These are phyloP conservation scores for Nannochloropsis salina DNA, from an alignment of 108 stramenopile species.

Conservation along the genomic window DNA sequence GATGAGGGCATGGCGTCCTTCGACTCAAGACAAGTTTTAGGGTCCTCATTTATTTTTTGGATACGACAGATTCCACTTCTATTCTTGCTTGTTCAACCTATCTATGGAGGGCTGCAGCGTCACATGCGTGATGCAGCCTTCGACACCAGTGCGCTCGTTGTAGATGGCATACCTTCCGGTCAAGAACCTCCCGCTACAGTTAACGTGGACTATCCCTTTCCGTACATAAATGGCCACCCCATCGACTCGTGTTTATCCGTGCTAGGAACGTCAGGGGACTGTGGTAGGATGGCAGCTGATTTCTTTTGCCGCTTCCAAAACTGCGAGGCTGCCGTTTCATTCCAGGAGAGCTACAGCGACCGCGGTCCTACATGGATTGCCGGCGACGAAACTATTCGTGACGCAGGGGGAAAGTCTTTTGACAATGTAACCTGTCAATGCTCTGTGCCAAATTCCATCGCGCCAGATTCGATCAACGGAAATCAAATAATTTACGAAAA, in stretches of 20 bases:
- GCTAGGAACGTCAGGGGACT: background rate
- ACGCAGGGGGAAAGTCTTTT: background rate
- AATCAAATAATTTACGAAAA: background rate
- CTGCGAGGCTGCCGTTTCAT: background rate
- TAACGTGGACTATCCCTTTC: constrained; percentile 5
- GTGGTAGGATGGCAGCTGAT: background rate
- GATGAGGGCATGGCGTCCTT: too few relatives aligned
- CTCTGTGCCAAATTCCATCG: background rate
- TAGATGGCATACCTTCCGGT: background rate
- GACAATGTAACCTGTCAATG: background rate
- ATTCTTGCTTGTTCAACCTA: background rate
- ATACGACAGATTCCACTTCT: background rate
- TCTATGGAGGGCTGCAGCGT: background rate
- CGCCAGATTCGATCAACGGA: background rate
- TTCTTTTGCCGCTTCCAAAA: constrained; percentile 20
- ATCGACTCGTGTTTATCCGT: background rate
- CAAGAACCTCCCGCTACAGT: background rate
- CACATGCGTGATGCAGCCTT: background rate
- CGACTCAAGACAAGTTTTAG: too few relatives aligned
- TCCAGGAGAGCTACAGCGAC: background rate
- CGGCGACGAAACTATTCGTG: background rate
- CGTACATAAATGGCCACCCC: background rate
- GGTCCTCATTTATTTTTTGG: too few relatives aligned
- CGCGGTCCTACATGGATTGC: background rate
- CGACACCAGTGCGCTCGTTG: background rate